Evolutionary conservation across 2,329 filamentous ascomycete species (phyloP), one percentile per base, ranked within the genome.

Genomic region (Tolypocladium inflatum): DNA sequence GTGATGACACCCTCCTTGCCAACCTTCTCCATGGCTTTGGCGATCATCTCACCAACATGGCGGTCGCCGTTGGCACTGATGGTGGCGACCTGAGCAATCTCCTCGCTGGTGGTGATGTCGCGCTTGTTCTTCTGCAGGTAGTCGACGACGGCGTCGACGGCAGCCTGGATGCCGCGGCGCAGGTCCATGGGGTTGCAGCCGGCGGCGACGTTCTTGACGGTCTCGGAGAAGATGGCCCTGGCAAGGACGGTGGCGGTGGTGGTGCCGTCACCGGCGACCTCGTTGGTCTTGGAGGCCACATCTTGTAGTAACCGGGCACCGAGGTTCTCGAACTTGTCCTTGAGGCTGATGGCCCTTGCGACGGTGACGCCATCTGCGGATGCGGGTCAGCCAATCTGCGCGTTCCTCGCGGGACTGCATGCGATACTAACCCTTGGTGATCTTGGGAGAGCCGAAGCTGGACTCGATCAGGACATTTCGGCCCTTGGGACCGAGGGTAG

Each of bases 1-100:
- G 94, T 99, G 76, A 99, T 99, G 71, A 99, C 94, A 82, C 94
- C 94, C 82, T 99, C 94, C 85, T 99, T 99, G 78, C 94, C 94
- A 63, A 99, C 94, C 85, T 96, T 96, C 85, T 99, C 94, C 94
- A 99, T 99, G 67, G 94, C 94, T 73, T 87, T 97, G 73, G 94
- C 92, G 75, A 99, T 94, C 73, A 99, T 85, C 78, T 91, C 87
- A 69, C 94, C 94, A 70, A 99, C 90, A 79, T 97, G 92, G 60
- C 85, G 86, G 73, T 99, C 94, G 67, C 94, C 94, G 78, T 99
- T 99, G 75, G 94, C 94, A 67, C 88, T 93, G 79, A 99, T 99
- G 68, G 94, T 97, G 64, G 94, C 94, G 62, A 99, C 94, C 81
- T 99, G 94, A 56, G 93, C 91, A 70, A 99, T 91, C 83, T 99